Evolutionary conservation across 495 filamentous ascomycete genomes (phyloP).

Genomic region (Penicillium ucsense): DNA sequence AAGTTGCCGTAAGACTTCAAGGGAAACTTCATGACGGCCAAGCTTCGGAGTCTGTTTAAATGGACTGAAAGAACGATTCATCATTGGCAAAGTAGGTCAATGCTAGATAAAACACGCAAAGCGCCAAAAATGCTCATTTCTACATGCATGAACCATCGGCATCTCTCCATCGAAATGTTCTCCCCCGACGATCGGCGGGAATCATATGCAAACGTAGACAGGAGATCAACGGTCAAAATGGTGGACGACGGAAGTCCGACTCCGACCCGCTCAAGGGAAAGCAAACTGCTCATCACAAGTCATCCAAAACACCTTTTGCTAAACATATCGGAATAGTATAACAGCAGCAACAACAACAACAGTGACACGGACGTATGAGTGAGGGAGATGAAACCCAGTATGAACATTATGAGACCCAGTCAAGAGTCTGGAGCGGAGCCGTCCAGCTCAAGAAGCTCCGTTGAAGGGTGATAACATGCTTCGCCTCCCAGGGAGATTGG

Average conservation of each 20-base stretch:
- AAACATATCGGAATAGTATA: constrained; percentile 10
- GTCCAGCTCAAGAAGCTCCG: too few relatives aligned
- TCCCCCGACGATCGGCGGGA: constrained; percentile 17
- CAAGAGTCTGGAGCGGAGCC: too few relatives aligned
- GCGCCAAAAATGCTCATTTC: constrained; percentile 41
- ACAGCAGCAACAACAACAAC: constrained; percentile 7
- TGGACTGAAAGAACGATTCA: constrained; percentile 10
- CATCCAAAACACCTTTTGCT: constrained; percentile 24
- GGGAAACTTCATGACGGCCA: too few relatives aligned
- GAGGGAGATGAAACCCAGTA: too few relatives aligned
- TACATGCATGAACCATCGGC: constrained; percentile 32
- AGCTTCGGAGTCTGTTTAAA: background rate
- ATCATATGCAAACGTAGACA: constrained; percentile 15
- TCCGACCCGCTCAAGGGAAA: too few relatives aligned
- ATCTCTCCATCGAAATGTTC: constrained; percentile 32
- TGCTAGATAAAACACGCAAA: constrained; percentile 19
- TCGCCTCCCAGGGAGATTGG: too few relatives aligned
- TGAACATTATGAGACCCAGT: too few relatives aligned
- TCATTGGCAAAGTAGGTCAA: constrained; percentile 7
- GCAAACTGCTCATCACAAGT: constrained; percentile 11
- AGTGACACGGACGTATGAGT: background rate
- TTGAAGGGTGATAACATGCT: too few relatives aligned
- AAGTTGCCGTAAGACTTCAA: too few relatives aligned
- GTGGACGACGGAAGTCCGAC: too few relatives aligned
- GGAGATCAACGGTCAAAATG: constrained; percentile 1